Evolutionary conservation across 768 basidiomycete genomes (phyloP).

Genomic region (Termitomyces heimii): DNA sequence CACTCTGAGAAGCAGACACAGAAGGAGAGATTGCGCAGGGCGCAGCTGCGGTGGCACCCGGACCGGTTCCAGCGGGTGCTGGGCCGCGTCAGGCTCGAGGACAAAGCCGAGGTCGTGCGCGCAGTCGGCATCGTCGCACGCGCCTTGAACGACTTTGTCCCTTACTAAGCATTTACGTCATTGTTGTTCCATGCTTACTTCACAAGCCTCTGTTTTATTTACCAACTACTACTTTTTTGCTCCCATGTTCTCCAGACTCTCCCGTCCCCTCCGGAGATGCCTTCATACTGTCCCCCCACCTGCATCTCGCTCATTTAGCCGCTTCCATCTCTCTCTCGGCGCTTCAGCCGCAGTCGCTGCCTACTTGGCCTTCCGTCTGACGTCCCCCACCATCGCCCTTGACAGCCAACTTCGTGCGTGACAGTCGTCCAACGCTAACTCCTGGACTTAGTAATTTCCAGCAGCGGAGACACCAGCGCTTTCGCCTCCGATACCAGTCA

Average conservation of each 20-base stretch:
- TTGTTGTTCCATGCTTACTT: background rate
- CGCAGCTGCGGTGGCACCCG: conserved; percentile 76
- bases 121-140: conserved; percentile 62
- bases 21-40: conserved; percentile 62
- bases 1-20: conserved; percentile 54
- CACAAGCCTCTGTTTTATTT: background rate
- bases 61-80: conserved; percentile 65
- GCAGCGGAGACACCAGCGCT: conserved; percentile 10
- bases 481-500: background rate
- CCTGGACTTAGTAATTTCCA: background rate
- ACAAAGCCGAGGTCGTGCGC: conserved; percentile 49
- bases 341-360: conserved; percentile 37
- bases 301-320: conserved; percentile 17
- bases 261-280: conserved; percentile 48
- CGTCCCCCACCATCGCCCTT: conserved; percentile 32
- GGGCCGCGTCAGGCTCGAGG: conserved; percentile 42
- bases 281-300: conserved; percentile 37
- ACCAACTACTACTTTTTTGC: background rate
- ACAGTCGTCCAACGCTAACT: background rate
- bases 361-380: conserved; percentile 45
- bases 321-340: conserved; percentile 31
- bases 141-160: conserved; percentile 53
- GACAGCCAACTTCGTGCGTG: conserved; percentile 34
- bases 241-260: conserved; percentile 48
- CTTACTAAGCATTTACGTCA: background rate